phyloP scores from a whole-genome alignment of 768 basidiomycete species.

The Mycena rebaudengoi region DNA sequence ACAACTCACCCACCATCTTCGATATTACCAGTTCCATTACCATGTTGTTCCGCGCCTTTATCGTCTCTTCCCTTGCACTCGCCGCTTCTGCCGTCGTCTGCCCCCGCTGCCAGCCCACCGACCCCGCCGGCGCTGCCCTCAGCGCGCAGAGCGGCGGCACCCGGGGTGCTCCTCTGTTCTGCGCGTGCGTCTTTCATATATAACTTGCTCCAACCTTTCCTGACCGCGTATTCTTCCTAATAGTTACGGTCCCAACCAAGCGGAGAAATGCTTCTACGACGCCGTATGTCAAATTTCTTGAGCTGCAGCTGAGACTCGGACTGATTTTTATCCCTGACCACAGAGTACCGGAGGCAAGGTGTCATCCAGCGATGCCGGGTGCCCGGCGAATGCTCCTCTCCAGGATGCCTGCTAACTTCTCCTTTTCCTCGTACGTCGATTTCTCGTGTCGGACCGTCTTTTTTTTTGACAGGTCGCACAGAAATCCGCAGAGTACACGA shows the following conservation, averaged over 20 bases:
- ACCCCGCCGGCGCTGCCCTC: conserved; percentile 45
- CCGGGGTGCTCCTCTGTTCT: conserved; percentile 4
- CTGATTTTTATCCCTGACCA: not conserved
- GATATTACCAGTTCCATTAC: no score
- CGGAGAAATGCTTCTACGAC: not conserved
- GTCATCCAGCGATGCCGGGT: not conserved
- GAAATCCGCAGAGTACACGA: no score
- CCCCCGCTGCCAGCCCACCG: conserved; percentile 53
- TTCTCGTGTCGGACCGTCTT: no score
- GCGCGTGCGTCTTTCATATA: not conserved
- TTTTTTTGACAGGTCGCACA: no score
- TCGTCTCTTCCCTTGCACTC: conserved; percentile 17
- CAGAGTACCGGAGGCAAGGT: not conserved
- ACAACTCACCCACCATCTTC: no score
- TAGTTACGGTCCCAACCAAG: not conserved
- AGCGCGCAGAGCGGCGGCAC: conserved; percentile 11
- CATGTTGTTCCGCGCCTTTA: not conserved
- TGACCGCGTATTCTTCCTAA: not conserved
- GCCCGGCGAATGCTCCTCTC: not conserved
- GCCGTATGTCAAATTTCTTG: not conserved
- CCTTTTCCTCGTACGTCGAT: no score
- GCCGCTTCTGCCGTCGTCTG: conserved; percentile 41
- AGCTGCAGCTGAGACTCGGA: not conserved
- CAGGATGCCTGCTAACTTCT: not conserved
- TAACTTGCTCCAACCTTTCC: not conserved